phyloP scores from a whole-genome alignment of 441 rosid genomes.

The Raphanus hybrid region DNA sequence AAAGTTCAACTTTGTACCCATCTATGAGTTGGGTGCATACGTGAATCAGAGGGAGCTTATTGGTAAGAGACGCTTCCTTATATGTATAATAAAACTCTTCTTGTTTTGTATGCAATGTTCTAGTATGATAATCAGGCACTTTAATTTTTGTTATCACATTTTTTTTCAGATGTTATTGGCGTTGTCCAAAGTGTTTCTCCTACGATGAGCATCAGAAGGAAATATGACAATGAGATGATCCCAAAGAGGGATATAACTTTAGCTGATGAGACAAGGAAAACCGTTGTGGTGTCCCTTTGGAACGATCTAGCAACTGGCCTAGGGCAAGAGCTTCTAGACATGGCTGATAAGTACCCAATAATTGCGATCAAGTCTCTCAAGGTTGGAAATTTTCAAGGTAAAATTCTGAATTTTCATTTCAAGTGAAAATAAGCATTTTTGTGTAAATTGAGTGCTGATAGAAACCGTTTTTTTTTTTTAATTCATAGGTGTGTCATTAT shows the following conservation, averaged over 20 bases:
- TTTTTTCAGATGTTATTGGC: constrained; percentile 68
- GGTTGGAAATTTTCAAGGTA: constrained; percentile 86
- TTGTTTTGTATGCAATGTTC: background rate
- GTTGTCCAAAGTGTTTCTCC: constrained; percentile 82
- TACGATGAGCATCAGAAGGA: constrained; percentile 74
- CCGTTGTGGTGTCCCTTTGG: constrained; percentile 81
- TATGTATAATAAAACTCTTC: background rate
- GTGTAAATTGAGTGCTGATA: constrained; percentile 1
- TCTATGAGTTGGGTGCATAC: constrained; percentile 72
- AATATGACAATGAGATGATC: constrained; percentile 66
- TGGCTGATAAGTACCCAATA: constrained; percentile 61
- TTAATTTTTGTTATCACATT: background rate
- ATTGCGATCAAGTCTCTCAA: constrained; percentile 79
- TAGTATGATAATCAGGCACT: background rate
- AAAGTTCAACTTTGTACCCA: constrained; percentile 71
- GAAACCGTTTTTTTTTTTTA: background rate
- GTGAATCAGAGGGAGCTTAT: constrained; percentile 67
- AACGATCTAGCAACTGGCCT: constrained; percentile 73
- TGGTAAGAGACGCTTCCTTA: constrained; percentile 45
- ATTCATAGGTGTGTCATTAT: constrained; percentile 70
- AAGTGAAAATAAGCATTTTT: too few relatives aligned
- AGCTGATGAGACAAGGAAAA: constrained; percentile 81
- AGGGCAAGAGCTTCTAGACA: constrained; percentile 77
- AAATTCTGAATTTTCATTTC: background rate
- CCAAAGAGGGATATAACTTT: constrained; percentile 81